phyloP scores from a whole-genome alignment of 2,329 filamentous ascomycete genomes.

The Aspergillus brasiliensis region DNA sequence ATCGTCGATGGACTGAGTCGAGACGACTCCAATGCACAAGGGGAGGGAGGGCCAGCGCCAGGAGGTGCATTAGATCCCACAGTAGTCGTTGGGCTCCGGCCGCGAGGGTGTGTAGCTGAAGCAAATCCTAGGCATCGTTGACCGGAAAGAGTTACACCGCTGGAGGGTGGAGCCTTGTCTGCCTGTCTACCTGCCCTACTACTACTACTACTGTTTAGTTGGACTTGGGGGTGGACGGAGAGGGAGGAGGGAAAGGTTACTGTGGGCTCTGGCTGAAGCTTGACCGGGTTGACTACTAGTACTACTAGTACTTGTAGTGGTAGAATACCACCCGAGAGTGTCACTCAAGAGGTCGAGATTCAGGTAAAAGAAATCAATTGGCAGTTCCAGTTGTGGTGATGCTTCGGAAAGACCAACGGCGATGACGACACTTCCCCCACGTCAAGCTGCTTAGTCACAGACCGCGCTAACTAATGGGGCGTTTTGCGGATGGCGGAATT shows the following conservation, averaged over 20 bases:
- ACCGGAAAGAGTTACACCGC: background rate
- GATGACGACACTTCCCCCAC: background rate
- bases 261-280: background rate
- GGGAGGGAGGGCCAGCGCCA: background rate
- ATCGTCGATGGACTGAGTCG: background rate
- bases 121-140: background rate
- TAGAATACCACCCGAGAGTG: no score
- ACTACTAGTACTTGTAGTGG: no score
- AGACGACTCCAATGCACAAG: background rate
- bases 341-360: no score
- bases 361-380: no score
- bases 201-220: no score
- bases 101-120: background rate
- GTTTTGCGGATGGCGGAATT: no score
- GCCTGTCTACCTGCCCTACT: background rate
- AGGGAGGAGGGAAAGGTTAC: background rate
- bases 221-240: no score
- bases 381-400: background rate
- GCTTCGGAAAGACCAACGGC: background rate
- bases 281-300: background rate
- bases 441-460: constrained; percentile 6
- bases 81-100: background rate
- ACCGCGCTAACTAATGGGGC: background rate
- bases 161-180: background rate
- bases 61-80: background rate